Evolutionary conservation across 1,284 basidiomycete species (phyloP), one percentile per base, ranked within the genome.

Genomic region (Athelia sp.): DNA sequence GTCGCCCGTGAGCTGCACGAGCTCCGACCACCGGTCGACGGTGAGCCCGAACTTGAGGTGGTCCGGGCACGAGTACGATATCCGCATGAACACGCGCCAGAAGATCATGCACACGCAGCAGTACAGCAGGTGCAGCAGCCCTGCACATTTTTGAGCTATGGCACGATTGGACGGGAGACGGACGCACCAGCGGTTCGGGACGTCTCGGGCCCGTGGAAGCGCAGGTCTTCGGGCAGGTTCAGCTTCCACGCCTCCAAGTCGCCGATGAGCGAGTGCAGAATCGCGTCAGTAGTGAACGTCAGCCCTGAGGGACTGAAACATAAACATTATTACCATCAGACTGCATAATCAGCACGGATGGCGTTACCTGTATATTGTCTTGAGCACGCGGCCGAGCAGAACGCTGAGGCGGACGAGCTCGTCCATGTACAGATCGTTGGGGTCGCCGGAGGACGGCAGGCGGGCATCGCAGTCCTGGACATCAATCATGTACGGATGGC

Each of bases 11-110:
- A 90, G 74, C 21, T 71, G 60, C 45, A 93, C 81, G 47, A 97
- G 76, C 44, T 74, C 70, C 32, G 76, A 79, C 92, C 93, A 97
- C 51, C 84, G 79, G 58, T 86, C 83, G 43, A 90, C 78, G 2
- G 87, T 90, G 54, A 96, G 73, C 23, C 79, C 78, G 60, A 97
- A 90, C 61, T 86, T 90, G 61, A 96, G 80, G 64, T 93, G 92
- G 11, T 80, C 79, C 14, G 90, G 93, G 64, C 84, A 90, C 23
- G 81, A 79, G 68, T 95, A 94, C 52, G 89, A 91, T 64, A 96
- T 90, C 48, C 93, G 82, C 89, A 96, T 93, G 72, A 97, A 97
- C 17, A 95, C 88, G 48, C 91, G 84, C 89, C 89, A 94, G 70
- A 94, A 90, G 65, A 90, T 85, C 83, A 91, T 90, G 60, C 84